A percentile compares a stretch with the other conserved stretches of the same genome.
phyloP scores from a whole-genome alignment of 2,329 filamentous ascomycete species.

The Paraconiothyrium brasiliense region DNA sequence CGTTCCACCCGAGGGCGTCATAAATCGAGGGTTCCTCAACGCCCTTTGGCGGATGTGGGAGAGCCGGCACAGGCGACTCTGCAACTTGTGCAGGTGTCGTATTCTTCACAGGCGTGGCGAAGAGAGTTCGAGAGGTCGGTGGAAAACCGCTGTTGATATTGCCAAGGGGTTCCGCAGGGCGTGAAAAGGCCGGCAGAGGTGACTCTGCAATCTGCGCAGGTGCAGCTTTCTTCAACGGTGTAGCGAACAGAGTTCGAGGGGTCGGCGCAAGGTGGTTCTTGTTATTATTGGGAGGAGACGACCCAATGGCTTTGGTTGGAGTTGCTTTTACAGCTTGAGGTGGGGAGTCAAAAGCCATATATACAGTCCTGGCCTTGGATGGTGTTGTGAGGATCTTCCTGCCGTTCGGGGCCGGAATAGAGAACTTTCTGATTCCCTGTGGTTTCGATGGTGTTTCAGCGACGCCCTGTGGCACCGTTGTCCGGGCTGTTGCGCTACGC shows the following conservation, averaged over 20 bases:
- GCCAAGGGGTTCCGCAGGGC: not conserved
- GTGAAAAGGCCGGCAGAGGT: slow-evolving; percentile 9
- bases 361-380: slow-evolving; percentile 29
- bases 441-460: slow-evolving; percentile 56
- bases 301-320: slow-evolving; percentile 31
- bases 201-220: slow-evolving; percentile 5
- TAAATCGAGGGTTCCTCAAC: slow-evolving; percentile 48
- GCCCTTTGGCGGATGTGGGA: slow-evolving; percentile 22
- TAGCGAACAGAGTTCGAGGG: slow-evolving; percentile 29
- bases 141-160: not conserved
- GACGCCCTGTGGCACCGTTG: slow-evolving; percentile 41
- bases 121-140: slow-evolving; percentile 22
- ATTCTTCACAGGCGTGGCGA: slow-evolving; percentile 29
- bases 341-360: slow-evolving; percentile 18
- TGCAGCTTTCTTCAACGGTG: slow-evolving; percentile 28
- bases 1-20: slow-evolving; percentile 58
- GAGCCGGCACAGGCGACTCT: slow-evolving; percentile 20
- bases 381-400: slow-evolving; percentile 47
- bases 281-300: slow-evolving; percentile 20
- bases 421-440: slow-evolving; percentile 41
- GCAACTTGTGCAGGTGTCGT: slow-evolving; percentile 6
- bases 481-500: slow-evolving; percentile 40
- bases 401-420: slow-evolving; percentile 32
- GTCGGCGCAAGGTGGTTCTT: slow-evolving; percentile 11
- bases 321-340: slow-evolving; percentile 28